Conservation (phyloP, 2,329 filamentous ascomycete genomes). For the Colletotrichum paranaense region DNA sequence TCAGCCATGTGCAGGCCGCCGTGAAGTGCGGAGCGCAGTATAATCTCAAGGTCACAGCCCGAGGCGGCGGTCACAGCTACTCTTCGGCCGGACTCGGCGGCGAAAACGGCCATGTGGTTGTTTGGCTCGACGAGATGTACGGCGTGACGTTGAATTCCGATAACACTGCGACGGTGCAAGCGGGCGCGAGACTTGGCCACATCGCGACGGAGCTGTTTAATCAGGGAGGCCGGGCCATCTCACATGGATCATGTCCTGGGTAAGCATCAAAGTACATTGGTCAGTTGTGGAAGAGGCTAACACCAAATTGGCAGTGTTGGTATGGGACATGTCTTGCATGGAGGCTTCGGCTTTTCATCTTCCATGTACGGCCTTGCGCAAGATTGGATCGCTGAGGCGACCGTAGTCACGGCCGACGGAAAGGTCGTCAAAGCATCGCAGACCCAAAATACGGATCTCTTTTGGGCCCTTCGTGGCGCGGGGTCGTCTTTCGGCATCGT, state of each 20-base stretch:
- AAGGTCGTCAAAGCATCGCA: slow-evolving; percentile 45
- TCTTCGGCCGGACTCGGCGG: slow-evolving; percentile 60
- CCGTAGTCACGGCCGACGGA: slow-evolving; percentile 50
- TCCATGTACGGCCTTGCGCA: slow-evolving; percentile 42
- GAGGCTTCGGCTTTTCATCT: slow-evolving; percentile 50
- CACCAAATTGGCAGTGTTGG: slow-evolving; percentile 46
- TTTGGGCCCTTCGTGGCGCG: slow-evolving; percentile 56
- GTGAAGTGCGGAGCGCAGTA: slow-evolving; percentile 56
- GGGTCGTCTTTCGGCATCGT: slow-evolving; percentile 56
- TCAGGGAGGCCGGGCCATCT: slow-evolving; percentile 53
- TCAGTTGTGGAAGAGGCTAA: not conserved
- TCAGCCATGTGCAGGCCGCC: slow-evolving; percentile 57
- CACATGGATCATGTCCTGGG: slow-evolving; percentile 66
- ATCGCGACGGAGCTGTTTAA: slow-evolving; percentile 53
- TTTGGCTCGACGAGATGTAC: slow-evolving; percentile 59
- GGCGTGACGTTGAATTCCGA: slow-evolving; percentile 53
- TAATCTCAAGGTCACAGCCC: slow-evolving; percentile 59
- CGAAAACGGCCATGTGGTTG: slow-evolving; percentile 58
- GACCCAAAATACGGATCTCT: slow-evolving; percentile 51
- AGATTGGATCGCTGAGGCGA: slow-evolving; percentile 49
- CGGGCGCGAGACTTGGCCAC: slow-evolving; percentile 62
- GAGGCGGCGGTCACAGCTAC: slow-evolving; percentile 64
- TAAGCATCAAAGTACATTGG: slow-evolving; percentile 41
- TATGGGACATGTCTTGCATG: slow-evolving; percentile 52
- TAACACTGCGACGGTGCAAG: slow-evolving; percentile 55